Percentiles rank a stretch among this genome's conserved stretches.
phyloP scores from a whole-genome alignment of 1,139 yeast genomes.

The Candida sp. region DNA sequence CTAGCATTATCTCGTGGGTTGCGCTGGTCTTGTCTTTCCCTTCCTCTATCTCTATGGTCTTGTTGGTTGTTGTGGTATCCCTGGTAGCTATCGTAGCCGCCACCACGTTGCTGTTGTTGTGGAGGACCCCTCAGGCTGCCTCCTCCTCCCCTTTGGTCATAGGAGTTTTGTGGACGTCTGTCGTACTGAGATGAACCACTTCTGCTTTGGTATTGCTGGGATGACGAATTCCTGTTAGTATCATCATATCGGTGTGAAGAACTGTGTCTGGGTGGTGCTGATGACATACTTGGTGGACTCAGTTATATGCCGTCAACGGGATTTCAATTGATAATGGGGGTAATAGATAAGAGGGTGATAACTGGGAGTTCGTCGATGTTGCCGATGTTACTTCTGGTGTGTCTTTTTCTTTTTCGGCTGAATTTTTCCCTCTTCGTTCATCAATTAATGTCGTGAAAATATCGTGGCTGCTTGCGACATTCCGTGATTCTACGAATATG shows the following conservation, averaged over 20 bases:
- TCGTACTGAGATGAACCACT: neutral
- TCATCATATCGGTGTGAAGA: slow-evolving; percentile 12
- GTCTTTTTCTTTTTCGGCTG: too few relatives aligned
- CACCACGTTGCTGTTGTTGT: neutral
- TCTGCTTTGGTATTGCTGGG: neutral
- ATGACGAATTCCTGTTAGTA: slow-evolving; percentile 11
- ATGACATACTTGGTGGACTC: slow-evolving; percentile 12
- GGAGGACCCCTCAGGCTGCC: neutral
- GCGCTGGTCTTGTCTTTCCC: slow-evolving; percentile 11
- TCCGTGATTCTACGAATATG: too few relatives aligned
- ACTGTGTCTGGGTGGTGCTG: slow-evolving; percentile 1
- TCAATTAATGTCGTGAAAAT: too few relatives aligned
- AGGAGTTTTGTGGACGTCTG: neutral
- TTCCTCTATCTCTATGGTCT: slow-evolving; percentile 16
- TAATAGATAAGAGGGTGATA: too few relatives aligned
- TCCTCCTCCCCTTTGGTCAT: neutral
- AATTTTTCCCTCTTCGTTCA: too few relatives aligned
- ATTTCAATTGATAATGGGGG: neutral
- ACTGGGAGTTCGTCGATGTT: neutral
- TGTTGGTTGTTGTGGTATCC: neutral
- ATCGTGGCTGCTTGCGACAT: too few relatives aligned
- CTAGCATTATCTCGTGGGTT: neutral
- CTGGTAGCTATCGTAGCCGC: neutral
- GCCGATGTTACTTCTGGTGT: neutral
- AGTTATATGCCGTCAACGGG: neutral